A percentile compares a stretch with the other conserved stretches of the same genome.
phyloP scores from a whole-genome alignment of 352 stramenopile genomes.

The Thalassiosira allenii region DNA sequence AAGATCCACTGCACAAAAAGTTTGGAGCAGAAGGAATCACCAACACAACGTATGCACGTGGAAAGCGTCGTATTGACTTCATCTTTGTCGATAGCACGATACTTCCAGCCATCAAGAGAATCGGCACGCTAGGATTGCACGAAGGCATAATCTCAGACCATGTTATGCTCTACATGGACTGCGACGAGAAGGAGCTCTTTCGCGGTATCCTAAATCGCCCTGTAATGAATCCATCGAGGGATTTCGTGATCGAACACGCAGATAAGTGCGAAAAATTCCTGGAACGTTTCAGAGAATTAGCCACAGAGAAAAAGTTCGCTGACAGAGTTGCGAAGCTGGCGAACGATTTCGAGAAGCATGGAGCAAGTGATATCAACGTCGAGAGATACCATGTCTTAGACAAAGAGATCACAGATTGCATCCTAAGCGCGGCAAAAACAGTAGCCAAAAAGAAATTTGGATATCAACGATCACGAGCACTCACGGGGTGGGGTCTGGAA shows the following conservation, averaged over 20 bases:
- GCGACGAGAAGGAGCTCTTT: slow-evolving; percentile 13
- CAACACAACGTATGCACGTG: slow-evolving; percentile 13
- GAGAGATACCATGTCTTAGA: not conserved
- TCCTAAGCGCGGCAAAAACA: not conserved
- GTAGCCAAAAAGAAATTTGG: slow-evolving; percentile 24
- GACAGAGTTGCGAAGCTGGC: not conserved
- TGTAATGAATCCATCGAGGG: not conserved
- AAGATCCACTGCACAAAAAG: slow-evolving; percentile 17
- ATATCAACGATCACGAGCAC: slow-evolving; percentile 28
- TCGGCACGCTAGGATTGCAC: slow-evolving; percentile 13
- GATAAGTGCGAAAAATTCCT: slow-evolving; percentile 29
- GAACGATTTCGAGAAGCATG: not conserved
- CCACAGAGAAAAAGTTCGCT: slow-evolving; percentile 4
- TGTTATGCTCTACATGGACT: slow-evolving; percentile 38
- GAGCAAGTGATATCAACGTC: not conserved
- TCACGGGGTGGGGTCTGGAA: not conserved
- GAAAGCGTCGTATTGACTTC: slow-evolving; percentile 14
- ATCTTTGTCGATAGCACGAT: slow-evolving; percentile 12
- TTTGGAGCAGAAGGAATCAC: not conserved
- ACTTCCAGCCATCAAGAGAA: not conserved
- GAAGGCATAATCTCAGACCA: slow-evolving; percentile 10
- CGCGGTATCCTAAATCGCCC: slow-evolving; percentile 18
- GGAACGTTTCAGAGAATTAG: not conserved
- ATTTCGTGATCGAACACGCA: slow-evolving; percentile 30
- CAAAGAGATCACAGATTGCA: slow-evolving; percentile 6